Base-by-base conservation (phyloP, 352 stramenopile species). In the Pythium brachiatum region DNA sequence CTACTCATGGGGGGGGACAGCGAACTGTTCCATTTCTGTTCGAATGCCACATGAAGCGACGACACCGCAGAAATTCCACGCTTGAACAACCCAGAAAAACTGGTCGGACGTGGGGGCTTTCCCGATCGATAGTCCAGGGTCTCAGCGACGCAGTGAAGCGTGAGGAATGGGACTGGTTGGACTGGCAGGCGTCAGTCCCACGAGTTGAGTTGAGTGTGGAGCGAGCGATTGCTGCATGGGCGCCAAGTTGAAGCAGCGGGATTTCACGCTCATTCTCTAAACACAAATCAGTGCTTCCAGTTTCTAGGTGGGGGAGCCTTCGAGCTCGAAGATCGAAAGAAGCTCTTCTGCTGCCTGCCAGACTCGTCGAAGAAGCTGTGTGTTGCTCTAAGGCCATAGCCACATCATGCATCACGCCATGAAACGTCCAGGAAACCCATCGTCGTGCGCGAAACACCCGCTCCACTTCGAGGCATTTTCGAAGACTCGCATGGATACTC, bases 401-500 rank as follows among this genome's bases (percentile, higher is more conserved):
- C 9, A 26, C 16, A 48, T 48, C 41, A 26, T 48, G n/a, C 41
- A 48, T 48, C 41, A 27, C 41, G n/a, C n/a, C 7, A 26, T 48
- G 41, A 48, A 48, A 48, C 41, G 41, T 26, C 41, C 26, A 2
- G 41, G 9, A 48, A 26, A 48, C 41, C 41, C 41, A 48, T 48
- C 41, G 41, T 48, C 41, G 41, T 48, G 41, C 41, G 41, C n/a
- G 41, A 48, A 48, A 48, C 41, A 48, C 41, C 41, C 41, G 41
- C 41, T 48, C 41, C n/a, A 26, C 41, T 48, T 48, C 41, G 41
- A 48, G n/a, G 41, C 41, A 48, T 48, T 48, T 48, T 48, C 41
- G 41, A 48, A 48, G 41, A 27, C n/a, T 26, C 3, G n/a, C 18
- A 47, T 47, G 39, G 26, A 47, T 13, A 47, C 20, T 46, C n/a